Percentiles rank a stretch among this genome's conserved stretches.
These are phyloP conservation scores for Metarhizium brunneum DNA, from an alignment of 2,329 filamentous ascomycete species.

Conservation along the genomic window DNA sequence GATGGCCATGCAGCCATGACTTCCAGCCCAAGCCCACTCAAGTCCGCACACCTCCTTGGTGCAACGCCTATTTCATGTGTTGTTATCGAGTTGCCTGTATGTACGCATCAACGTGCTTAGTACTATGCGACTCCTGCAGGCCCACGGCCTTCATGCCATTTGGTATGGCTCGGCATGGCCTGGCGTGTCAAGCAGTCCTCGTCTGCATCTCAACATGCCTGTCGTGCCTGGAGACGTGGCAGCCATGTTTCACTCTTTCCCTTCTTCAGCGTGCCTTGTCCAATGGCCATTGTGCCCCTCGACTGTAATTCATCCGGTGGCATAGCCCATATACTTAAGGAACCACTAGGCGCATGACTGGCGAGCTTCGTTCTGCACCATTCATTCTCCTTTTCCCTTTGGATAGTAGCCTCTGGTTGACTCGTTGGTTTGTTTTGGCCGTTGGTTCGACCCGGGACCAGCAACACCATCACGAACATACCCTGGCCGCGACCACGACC, in stretches of 20 bases:
- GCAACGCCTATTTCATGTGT: no score
- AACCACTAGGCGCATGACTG: not conserved
- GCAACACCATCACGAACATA: not conserved
- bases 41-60: not conserved
- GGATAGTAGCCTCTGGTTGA: not conserved
- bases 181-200: not conserved
- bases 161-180: not conserved
- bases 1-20: not conserved
- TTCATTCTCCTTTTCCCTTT: not conserved
- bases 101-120: not conserved
- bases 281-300: not conserved
- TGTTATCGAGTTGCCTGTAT: not conserved
- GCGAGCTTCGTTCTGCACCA: not conserved
- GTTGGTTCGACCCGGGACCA: not conserved
- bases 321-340: not conserved
- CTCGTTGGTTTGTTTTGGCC: not conserved
- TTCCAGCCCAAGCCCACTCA: not conserved
- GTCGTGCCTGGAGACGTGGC: not conserved
- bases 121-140: not conserved
- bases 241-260: conserved; percentile 2
- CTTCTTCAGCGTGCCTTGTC: not conserved
- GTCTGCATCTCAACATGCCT: not conserved
- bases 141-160: not conserved
- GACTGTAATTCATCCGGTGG: not conserved
- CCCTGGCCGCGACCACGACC: no score